A percentile compares a stretch with the other conserved stretches of the same genome.
phyloP scores from a whole-genome alignment of 805 yeast genomes.

The Kodamaea kakaduensis region DNA sequence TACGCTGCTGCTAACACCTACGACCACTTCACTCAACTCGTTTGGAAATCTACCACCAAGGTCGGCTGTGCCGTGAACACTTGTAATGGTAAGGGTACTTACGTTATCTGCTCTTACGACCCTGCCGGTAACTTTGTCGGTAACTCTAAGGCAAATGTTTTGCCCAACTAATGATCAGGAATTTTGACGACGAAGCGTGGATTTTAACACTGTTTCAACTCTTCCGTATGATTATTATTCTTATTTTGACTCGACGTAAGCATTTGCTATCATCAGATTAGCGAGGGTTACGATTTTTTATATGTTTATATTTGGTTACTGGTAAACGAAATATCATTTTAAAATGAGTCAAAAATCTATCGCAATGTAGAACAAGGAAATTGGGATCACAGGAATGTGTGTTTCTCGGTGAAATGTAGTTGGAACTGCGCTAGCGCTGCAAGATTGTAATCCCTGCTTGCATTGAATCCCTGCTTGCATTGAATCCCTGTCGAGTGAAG shows the following conservation, averaged over 20 bases:
- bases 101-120: constrained; percentile 70
- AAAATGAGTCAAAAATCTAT: neutral
- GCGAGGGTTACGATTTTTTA: neutral
- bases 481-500: no score
- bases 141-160: constrained; percentile 16
- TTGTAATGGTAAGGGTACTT: constrained; percentile 51
- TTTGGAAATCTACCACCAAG: constrained; percentile 61
- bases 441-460: no score
- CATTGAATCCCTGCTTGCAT: no score
- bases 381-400: no score
- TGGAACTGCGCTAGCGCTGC: no score
- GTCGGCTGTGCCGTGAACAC: constrained; percentile 71
- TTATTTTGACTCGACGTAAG: no score
- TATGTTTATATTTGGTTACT: constrained; percentile 1
- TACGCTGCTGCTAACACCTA: constrained; percentile 32
- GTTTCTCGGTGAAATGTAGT: no score
- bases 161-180: constrained; percentile 9
- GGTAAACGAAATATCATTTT: constrained; percentile 1
- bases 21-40: constrained; percentile 73
- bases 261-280: no score
- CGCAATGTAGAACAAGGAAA: no score
- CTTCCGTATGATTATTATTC: neutral
- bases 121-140: constrained; percentile 71
- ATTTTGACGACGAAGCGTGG: constrained; percentile 6
- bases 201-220: constrained; percentile 6